Base-by-base conservation (phyloP, 495 filamentous ascomycete species). In the Tuber umbilicatum region DNA sequence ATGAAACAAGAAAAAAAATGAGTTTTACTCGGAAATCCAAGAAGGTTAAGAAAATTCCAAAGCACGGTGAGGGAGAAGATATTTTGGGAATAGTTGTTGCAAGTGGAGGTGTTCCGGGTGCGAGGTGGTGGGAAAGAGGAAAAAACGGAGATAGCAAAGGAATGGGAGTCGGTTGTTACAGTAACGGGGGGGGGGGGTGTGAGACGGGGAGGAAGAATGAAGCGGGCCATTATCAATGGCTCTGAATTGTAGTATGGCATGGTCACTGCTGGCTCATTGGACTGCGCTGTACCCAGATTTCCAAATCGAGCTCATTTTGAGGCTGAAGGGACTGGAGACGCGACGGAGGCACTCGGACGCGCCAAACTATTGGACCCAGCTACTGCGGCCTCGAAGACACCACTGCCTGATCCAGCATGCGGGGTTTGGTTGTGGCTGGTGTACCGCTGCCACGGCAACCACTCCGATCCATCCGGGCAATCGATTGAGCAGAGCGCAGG, bases 131-230 rank as follows among this genome's bases (percentile, higher is more conserved):
- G 55, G 55, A 31, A 31, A n/a, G 50, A 4, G 55, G 55, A 35
- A 7, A 2, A 17, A 17, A 64, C 35, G 55, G 55, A 64, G 55
- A 64, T 64, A 17, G 27, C 5, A 17, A 50, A 64, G 55, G 55
- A 64, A 64, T 64, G 55, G 27, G 55, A 64, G 55, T 64, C n/a
- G 55, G 55, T 64, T 64, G 55, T 64, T 64, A 64, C 27, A 64
- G 55, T 64, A 64, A 64, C 55, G 2, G 55, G 12, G 12, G 27
- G 31, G 55, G 2, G 55, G 12, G 12, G 27, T 64, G 55, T 5
- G 9, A 10, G 50, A 55, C n/a, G 42, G 42, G 42, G 16, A 35
- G 27, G 55, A 35, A 64, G 55, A 31, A n/a, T 55, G 47, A 55
- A 64, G 27, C 27, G 27, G 55, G 55, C 55, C 27, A 35, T 64